phyloP scores from a whole-genome alignment of 306 rosid genomes.

The Quercus rubra region DNA sequence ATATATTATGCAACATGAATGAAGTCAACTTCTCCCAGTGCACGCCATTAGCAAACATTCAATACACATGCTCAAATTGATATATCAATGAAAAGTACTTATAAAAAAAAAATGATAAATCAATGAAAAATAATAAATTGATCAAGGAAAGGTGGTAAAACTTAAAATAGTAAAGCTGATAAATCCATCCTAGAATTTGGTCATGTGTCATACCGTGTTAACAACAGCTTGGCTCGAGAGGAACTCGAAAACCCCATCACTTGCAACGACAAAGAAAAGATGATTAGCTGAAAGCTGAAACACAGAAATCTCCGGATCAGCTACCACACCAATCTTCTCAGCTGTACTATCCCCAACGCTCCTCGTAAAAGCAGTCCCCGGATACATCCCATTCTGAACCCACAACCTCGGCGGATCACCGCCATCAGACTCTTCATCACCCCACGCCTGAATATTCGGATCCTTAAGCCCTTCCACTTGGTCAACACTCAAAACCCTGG shows the following conservation, averaged over 20 bases:
- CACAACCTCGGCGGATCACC: constrained; percentile 94
- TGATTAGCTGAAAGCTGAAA: constrained; percentile 74
- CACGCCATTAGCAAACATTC: not conserved
- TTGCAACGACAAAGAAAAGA: constrained; percentile 87
- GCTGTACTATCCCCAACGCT: constrained; percentile 89
- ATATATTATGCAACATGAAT: not conserved
- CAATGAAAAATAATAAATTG: not conserved
- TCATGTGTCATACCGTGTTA: constrained; percentile 62
- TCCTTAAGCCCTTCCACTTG: constrained; percentile 93
- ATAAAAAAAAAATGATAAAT: not conserved
- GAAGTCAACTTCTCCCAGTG: not conserved
- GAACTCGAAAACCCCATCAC: constrained; percentile 97
- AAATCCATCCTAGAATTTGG: not conserved
- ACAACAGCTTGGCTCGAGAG: constrained; percentile 87
- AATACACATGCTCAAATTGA: not conserved
- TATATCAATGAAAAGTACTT: not conserved
- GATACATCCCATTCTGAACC: constrained; percentile 72
- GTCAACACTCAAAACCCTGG: constrained; percentile 85
- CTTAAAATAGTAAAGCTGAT: not conserved
- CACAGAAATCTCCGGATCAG: constrained; percentile 71
- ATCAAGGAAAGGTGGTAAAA: not conserved
- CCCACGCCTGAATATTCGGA: constrained; percentile 80
- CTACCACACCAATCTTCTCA: constrained; percentile 85
- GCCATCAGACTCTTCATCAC: constrained; percentile 84
- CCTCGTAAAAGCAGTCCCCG: constrained; percentile 98